Evolutionary conservation across 768 basidiomycete species (phyloP).

Genomic region (Macrolepiota albuminosa): DNA sequence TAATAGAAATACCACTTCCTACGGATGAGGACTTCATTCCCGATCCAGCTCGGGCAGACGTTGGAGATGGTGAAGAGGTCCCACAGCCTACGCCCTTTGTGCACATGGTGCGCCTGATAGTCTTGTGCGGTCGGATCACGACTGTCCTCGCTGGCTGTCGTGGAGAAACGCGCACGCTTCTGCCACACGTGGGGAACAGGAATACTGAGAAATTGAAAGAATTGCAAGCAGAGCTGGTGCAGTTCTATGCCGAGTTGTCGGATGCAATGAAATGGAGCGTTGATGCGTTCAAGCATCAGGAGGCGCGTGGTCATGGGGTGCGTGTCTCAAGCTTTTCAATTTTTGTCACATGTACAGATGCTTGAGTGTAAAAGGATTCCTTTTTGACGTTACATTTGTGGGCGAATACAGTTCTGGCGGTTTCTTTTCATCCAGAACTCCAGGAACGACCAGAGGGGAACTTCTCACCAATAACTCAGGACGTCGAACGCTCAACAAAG

Average conservation of each 20-base stretch:
- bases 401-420: constrained; percentile 11
- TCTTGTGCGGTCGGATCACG: constrained; percentile 11
- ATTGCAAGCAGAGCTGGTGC: constrained; percentile 11
- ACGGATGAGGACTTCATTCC: constrained; percentile 13
- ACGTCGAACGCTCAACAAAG: constrained; percentile 11
- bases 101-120: constrained; percentile 13
- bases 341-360: background rate
- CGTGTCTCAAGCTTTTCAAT: background rate
- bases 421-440: constrained; percentile 13
- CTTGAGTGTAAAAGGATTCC: constrained; percentile 6
- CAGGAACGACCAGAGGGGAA: constrained; percentile 3
- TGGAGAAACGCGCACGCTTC: constrained; percentile 9
- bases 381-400: constrained; percentile 13
- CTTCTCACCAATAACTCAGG: constrained; percentile 7
- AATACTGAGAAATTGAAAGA: constrained; percentile 3
- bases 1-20: constrained; percentile 16
- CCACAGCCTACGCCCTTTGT: constrained; percentile 12
- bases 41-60: constrained; percentile 6
- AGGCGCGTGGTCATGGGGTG: constrained; percentile 14
- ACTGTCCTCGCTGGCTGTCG: constrained; percentile 11
- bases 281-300: constrained; percentile 14
- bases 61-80: constrained; percentile 3
- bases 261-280: constrained; percentile 15
- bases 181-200: background rate
- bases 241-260: constrained; percentile 9